A percentile compares a stretch with the other conserved stretches of the same genome.
phyloP scores from a whole-genome alignment of 2,329 filamentous ascomycete species.

The Sclerotinia subarctica region DNA sequence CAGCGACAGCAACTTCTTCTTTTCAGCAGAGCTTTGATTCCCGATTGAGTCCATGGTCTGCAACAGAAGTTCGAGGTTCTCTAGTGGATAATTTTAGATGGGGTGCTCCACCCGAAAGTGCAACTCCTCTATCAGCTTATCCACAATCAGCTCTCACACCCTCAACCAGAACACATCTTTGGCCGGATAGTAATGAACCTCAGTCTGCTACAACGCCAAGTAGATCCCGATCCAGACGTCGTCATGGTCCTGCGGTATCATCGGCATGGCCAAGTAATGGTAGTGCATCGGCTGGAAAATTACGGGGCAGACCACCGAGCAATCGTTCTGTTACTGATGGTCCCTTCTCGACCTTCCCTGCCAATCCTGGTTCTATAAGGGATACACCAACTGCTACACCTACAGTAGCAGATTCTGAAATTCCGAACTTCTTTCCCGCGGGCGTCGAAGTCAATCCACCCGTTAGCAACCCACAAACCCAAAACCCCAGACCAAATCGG shows the following conservation, averaged over 20 bases:
- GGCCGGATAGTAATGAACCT: constrained; percentile 56
- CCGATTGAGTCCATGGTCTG: constrained; percentile 35
- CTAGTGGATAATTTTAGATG: constrained; percentile 34
- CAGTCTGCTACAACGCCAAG: constrained; percentile 71
- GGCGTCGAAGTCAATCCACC: constrained; percentile 23
- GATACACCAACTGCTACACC: constrained; percentile 44
- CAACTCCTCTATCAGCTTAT: constrained; percentile 65
- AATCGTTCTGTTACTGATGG: constrained; percentile 64
- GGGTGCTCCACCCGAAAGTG: constrained; percentile 48
- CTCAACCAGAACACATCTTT: constrained; percentile 44
- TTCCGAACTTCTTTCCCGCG: constrained; percentile 38
- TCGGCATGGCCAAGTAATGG: constrained; percentile 79
- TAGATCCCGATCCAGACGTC: constrained; percentile 53
- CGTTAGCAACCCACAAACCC: constrained; percentile 26
- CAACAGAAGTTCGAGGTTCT: constrained; percentile 29
- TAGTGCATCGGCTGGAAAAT: constrained; percentile 62
- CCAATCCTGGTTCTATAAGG: constrained; percentile 50
- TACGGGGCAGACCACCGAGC: constrained; percentile 75
- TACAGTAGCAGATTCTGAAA: constrained; percentile 44
- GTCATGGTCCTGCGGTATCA: constrained; percentile 83
- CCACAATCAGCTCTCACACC: constrained; percentile 77
- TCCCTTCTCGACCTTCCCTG: constrained; percentile 67
- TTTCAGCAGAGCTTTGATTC: constrained; percentile 31
- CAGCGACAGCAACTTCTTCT: constrained; percentile 41
- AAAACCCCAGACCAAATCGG: constrained; percentile 45